Evolutionary conservation across 345 rosid species (phyloP), one percentile per base, ranked within the genome.

Genomic region (Psidium friedrichsthalianum): DNA sequence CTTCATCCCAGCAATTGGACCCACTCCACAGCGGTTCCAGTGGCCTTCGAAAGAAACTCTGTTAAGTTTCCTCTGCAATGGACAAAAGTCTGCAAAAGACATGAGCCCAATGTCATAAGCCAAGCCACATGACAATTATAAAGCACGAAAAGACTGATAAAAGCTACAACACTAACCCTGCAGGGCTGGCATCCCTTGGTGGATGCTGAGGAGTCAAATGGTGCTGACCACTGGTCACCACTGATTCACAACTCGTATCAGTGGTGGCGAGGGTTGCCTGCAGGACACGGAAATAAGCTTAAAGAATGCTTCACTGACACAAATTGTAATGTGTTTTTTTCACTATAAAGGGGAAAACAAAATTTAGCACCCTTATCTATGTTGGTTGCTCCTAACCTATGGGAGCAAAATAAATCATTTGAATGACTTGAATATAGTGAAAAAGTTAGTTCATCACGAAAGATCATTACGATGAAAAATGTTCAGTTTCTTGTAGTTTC

Each of bases 1-100:
- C 97, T 97, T 97, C 98, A 96, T 97, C 92, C 99, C 99, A 90
- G 99, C 99, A 97, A 90, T 93, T 97, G 99, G 94, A 97, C 98
- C 99, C 99, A 97, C 95, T 97, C 99, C 32, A 97, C 96, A 64
- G 98, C 98, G 86, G 99, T 97, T 92, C 99, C 99, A 86, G 98
- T 97, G 85, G 99, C 99, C 99, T 97, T 97, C 21, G 99, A 97
- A 87, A 96, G 96, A 94, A 96, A 97, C 98, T 97, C 98, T 92
- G 98, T 88, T 93, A 97, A 93, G 98, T 96, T 92, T 97, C 99
- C 91, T 96, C 98, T 91, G 99, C 99, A 89, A 97, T 96, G 93
- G 99, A 96, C 96, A 97, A 82, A 90, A 97, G 95, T 91, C 97
- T 94, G 86, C 83, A 91, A 91, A 82, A 85, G 85, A 85, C 24